Percentiles rank a stretch among this genome's conserved stretches.
phyloP scores from a whole-genome alignment of 345 rosid species.

The Geranium brycei region DNA sequence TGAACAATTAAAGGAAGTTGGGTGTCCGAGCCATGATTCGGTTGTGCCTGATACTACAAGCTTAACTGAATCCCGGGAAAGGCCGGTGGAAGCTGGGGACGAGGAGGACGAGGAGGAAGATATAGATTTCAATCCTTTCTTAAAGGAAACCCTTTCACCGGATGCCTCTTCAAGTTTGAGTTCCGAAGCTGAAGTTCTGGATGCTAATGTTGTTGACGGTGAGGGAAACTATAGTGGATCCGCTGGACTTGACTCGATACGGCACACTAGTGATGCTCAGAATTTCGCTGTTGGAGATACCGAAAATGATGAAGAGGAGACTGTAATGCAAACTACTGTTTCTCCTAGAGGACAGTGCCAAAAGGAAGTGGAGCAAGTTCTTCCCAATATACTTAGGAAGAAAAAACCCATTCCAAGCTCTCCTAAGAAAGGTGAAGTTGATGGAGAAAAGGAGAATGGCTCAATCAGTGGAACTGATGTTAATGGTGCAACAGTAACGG shows the following conservation, averaged over 20 bases:
- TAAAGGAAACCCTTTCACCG: slow-evolving; percentile 56
- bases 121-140: slow-evolving; percentile 70
- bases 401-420: slow-evolving; percentile 13
- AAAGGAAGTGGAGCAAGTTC: slow-evolving; percentile 2
- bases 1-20: slow-evolving; percentile 13
- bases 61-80: slow-evolving; percentile 5
- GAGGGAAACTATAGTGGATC: slow-evolving; percentile 1
- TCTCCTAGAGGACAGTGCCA: slow-evolving; percentile 18
- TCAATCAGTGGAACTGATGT: slow-evolving; percentile 12
- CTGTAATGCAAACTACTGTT: slow-evolving; percentile 15
- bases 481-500: slow-evolving; percentile 8
- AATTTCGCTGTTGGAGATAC: slow-evolving; percentile 21
- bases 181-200: slow-evolving; percentile 53
- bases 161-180: slow-evolving; percentile 84
- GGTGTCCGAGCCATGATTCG: slow-evolving; percentile 10
- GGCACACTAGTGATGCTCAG: slow-evolving; percentile 10
- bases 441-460: slow-evolving; percentile 12
- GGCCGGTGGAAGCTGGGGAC: slow-evolving; percentile 12
- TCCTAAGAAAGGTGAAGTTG: slow-evolving; percentile 9
- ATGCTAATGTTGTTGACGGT: slow-evolving; percentile 22
- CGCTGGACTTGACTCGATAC: slow-evolving; percentile 7
- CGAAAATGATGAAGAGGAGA: slow-evolving; percentile 30
- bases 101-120: slow-evolving; percentile 65
- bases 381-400: slow-evolving; percentile 9
- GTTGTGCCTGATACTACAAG: background rate